These are phyloP conservation scores for Yamadazyma phyllophila DNA, from an alignment of 805 yeast species.

Conservation along the genomic window DNA sequence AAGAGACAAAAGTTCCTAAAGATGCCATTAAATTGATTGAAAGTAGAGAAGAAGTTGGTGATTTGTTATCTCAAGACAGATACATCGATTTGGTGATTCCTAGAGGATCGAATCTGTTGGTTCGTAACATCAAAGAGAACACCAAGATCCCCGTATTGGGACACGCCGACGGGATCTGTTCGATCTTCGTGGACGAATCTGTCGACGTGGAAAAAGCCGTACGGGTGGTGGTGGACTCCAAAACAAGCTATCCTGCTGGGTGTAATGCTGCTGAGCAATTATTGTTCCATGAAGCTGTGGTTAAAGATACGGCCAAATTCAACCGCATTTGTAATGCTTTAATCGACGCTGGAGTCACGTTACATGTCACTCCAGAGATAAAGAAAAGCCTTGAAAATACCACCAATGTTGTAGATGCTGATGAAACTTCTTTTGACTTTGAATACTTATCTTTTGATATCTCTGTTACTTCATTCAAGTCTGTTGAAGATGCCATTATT, in stretches of 20 bases:
- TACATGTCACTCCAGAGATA: conserved; percentile 63
- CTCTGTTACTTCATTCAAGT: conserved; percentile 63
- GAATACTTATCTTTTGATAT: conserved; percentile 84
- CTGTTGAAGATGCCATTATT: conserved; percentile 68
- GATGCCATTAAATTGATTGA: conserved; percentile 83
- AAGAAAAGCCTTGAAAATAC: conserved; percentile 26
- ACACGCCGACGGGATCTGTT: conserved; percentile 97
- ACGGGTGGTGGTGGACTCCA: conserved; percentile 76
- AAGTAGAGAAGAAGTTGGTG: conserved; percentile 87
- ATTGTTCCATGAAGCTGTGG: conserved; percentile 51
- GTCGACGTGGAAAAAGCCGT: conserved; percentile 79
- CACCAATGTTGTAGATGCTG: conserved; percentile 41
- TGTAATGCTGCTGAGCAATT: conserved; percentile 95
- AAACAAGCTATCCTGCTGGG: conserved; percentile 98
- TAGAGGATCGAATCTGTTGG: conserved; percentile 94
- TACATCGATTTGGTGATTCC: conserved; percentile 96
- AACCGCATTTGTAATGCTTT: conserved; percentile 20
- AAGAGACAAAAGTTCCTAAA: conserved; percentile 69
- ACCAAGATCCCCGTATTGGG: conserved; percentile 97
- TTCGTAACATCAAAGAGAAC: conserved; percentile 75
- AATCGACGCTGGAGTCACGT: conserved; percentile 60
- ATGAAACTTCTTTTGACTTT: conserved; percentile 68
- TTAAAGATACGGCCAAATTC: conserved; percentile 24
- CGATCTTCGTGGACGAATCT: conserved; percentile 74
- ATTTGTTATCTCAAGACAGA: conserved; percentile 77